These are phyloP conservation scores for Astragalus glycyphyllos DNA, from an alignment of 306 rosid genomes.

Conservation along the genomic window DNA sequence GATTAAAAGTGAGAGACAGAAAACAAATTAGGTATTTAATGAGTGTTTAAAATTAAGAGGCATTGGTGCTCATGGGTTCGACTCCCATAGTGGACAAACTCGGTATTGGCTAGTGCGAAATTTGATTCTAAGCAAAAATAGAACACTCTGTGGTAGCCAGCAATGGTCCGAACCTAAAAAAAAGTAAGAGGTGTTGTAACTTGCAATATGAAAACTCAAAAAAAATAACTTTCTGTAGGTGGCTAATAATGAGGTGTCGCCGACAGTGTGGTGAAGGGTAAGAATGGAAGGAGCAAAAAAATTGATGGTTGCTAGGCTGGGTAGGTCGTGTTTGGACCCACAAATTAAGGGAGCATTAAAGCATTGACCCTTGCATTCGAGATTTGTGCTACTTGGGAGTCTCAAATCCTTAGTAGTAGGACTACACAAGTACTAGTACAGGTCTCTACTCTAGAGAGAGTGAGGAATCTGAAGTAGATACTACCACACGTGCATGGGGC, in stretches of 20 bases:
- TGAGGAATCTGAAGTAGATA: slow-evolving; percentile 21
- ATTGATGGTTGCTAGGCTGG: slow-evolving; percentile 24
- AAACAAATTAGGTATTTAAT: too few species aligned
- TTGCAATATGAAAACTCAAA: too few species aligned
- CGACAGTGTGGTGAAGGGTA: slow-evolving; percentile 49
- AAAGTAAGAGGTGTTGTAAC: too few species aligned
- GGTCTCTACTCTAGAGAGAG: background rate
- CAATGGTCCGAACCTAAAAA: too few species aligned
- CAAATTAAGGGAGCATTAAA: slow-evolving; percentile 39
- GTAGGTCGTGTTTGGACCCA: slow-evolving; percentile 47
- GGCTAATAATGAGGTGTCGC: slow-evolving; percentile 35
- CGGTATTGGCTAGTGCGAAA: too few species aligned
- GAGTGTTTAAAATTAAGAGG: too few species aligned
- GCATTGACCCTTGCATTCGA: slow-evolving; percentile 49
- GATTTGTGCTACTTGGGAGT: slow-evolving; percentile 43
- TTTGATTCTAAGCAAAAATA: too few species aligned
- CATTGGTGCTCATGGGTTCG: too few species aligned
- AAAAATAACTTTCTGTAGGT: too few species aligned
- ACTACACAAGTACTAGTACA: background rate
- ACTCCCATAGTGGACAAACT: too few species aligned
- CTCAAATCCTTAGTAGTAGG: slow-evolving; percentile 18
- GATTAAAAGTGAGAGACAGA: too few species aligned
- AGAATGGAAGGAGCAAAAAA: background rate
- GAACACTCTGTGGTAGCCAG: too few species aligned
- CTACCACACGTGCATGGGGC: slow-evolving; percentile 57